These are phyloP conservation scores for Brassica hybrid DNA, from an alignment of 441 rosid species.

Conservation along the genomic window DNA sequence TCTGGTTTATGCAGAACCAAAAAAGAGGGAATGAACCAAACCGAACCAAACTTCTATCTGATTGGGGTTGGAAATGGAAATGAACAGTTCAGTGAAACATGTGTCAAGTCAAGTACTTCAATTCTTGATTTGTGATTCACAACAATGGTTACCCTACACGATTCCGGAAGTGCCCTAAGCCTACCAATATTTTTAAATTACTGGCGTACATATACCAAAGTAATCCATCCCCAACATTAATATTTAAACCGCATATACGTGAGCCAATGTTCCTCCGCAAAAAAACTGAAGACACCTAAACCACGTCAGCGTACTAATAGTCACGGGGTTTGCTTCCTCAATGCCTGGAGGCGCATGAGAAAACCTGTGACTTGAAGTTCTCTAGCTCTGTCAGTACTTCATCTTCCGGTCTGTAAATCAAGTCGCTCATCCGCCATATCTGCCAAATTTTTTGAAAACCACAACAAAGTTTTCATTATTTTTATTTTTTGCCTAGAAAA, in stretches of 20 bases:
- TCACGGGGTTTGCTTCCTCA: conserved; percentile 34
- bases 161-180: conserved; percentile 15
- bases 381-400: conserved; percentile 91
- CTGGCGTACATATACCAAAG: conserved; percentile 21
- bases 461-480: neutral
- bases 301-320: conserved; percentile 17
- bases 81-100: neutral
- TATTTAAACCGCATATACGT: conserved; percentile 2
- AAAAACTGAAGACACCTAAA: conserved; percentile 10
- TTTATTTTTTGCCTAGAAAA: conserved; percentile 10
- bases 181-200: conserved; percentile 25
- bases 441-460: conserved; percentile 36
- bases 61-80: conserved; percentile 4
- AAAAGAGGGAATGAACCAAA: conserved; percentile 5
- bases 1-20: neutral
- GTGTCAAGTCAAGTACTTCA: neutral
- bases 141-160: neutral
- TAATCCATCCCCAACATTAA: conserved; percentile 4
- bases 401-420: conserved; percentile 88
- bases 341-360: conserved; percentile 57
- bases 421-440: conserved; percentile 98
- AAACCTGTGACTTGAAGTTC: conserved; percentile 81
- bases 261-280: conserved; percentile 7
- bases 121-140: conserved; percentile 8
- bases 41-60: neutral